Evolutionary conservation across 202 grass and related monocot species (phyloP).

Genomic region (Saccharum hybrid): DNA sequence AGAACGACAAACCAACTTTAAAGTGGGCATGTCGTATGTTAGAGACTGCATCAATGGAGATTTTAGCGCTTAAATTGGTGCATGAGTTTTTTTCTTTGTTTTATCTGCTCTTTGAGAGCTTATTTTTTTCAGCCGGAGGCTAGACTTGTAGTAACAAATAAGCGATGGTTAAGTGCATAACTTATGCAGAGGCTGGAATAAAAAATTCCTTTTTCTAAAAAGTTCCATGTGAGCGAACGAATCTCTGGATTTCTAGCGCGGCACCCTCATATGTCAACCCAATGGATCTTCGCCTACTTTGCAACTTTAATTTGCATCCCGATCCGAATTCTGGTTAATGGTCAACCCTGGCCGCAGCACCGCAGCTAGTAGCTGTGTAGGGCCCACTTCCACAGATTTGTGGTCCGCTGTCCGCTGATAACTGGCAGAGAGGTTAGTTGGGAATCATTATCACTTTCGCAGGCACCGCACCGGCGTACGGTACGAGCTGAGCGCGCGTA

Average conservation of each 20-base stretch:
- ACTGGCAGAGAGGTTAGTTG: background rate
- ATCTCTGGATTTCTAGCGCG: conserved; percentile 3
- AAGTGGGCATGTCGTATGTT: no score
- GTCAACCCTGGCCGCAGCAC: background rate
- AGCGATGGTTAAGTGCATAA: no score
- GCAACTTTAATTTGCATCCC: background rate
- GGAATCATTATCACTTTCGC: background rate
- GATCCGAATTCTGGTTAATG: background rate
- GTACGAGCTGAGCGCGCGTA: background rate
- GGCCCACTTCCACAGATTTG: background rate
- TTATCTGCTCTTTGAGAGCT: no score
- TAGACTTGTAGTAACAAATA: no score
- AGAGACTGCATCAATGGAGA: no score
- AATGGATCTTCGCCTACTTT: background rate
- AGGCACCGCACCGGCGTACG: conserved; percentile 9
- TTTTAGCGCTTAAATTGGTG: no score
- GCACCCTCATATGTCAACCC: background rate
- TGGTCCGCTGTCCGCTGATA: background rate
- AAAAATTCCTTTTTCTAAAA: no score
- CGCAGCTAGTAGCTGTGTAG: background rate
- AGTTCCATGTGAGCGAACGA: background rate
- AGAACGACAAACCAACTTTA: no score
- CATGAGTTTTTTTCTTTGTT: no score
- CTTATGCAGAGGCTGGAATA: no score
- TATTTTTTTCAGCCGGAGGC: no score